Evolutionary conservation across 768 basidiomycete species (phyloP), one percentile per base, ranked within the genome.

Genomic region (Kwoniella sp.): DNA sequence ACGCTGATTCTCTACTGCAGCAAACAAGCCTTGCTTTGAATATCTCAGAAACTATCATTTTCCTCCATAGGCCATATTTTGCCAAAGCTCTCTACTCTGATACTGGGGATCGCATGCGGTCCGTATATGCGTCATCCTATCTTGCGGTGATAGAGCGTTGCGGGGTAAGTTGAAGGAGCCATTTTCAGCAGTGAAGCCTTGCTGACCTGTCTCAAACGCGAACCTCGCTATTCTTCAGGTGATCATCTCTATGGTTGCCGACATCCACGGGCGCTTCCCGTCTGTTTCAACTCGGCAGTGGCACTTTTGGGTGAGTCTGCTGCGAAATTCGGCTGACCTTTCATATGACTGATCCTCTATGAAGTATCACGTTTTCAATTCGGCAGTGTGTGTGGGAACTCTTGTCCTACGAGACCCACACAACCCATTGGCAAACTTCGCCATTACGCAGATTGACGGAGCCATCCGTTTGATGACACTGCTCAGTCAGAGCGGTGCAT

Each of bases 11-110:
- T 25, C 12, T 15, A 21, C 26, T 25, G 5, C 24, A 57, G 55
- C 55, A 57, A 57, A 36, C n/a, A 21, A 36, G 17, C 26, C 25
- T 57, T 17, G 55, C 55, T 9, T n/a, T 57, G 36, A 57, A 57
- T 26, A 57, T 57, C 17, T 57, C 55, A 6, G 55, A 57, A 19
- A 57, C 36, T 5, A 46, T 57, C n/a, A 30, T 57, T n/a, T 57
- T 36, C 40, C 40, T 57, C 17, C 55, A 57, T 37, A 19, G 55
- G 37, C 55, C 55, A 21, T 57, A 40, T 19, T 57, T 57, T 44
- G 55, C 55, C 13, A 46, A 40, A 19, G 36, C 37, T 36, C 36
- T 57, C 17, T 37, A 37, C 10, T 25, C 27, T 46, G 29, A 37
- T 19, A 57, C 33, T 7, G n/a, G 21, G 36, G 55, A 57, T 26